These are phyloP conservation scores for Mimosa bimucronata DNA, from an alignment of 306 rosid genomes.

Conservation along the genomic window DNA sequence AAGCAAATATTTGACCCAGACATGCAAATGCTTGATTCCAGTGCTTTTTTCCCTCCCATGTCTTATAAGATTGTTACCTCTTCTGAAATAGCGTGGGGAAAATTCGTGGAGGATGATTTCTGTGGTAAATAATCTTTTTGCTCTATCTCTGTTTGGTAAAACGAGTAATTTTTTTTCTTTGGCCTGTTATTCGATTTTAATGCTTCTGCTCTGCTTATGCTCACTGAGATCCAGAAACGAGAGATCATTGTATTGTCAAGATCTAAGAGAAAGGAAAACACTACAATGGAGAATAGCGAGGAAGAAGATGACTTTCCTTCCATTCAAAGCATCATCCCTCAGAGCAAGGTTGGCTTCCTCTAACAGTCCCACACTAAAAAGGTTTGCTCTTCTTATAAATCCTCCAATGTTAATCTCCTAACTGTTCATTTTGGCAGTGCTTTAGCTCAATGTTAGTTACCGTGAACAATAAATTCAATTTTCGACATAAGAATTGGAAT, in stretches of 20 bases:
- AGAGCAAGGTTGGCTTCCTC: constrained; percentile 83
- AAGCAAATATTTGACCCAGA: too few species aligned
- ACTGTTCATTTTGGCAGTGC: neutral
- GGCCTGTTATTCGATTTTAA: too few species aligned
- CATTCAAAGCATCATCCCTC: constrained; percentile 83
- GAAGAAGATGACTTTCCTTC: constrained; percentile 96
- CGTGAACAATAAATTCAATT: neutral
- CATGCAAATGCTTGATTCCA: too few species aligned
- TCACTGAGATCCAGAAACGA: neutral
- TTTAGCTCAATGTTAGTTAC: constrained; percentile 3
- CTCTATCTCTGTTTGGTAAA: too few species aligned
- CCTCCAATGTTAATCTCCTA: neutral
- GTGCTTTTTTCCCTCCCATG: too few species aligned
- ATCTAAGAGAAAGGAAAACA: neutral
- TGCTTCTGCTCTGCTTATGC: too few species aligned
- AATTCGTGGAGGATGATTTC: too few species aligned
- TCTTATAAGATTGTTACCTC: too few species aligned
- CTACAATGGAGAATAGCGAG: constrained; percentile 89
- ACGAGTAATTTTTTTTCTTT: too few species aligned
- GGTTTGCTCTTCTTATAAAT: constrained; percentile 48
- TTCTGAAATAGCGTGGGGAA: too few species aligned
- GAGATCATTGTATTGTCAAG: neutral
- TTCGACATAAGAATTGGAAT: neutral
- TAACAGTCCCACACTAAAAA: constrained; percentile 91
- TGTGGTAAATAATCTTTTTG: too few species aligned